Conservation (phyloP, 78 protist genomes). For the Speleostelium caveatum region DNA sequence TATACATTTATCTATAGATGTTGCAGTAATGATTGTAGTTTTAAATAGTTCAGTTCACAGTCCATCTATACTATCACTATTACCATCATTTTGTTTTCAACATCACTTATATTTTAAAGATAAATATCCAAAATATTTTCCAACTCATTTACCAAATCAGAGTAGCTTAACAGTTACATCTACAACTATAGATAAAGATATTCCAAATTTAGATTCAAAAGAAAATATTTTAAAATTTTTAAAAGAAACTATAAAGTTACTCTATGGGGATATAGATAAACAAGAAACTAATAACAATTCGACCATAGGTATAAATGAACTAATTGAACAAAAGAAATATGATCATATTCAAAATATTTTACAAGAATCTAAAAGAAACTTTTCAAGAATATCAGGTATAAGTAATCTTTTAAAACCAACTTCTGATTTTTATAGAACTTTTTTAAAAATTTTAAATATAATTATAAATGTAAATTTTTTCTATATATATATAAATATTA, state of each 20-base stretch:
- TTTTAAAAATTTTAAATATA: conserved; percentile 14
- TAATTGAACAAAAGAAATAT: conserved; percentile 7
- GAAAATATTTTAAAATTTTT: conserved; percentile 38
- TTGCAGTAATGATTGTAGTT: conserved; percentile 62
- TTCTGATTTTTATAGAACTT: conserved; percentile 58
- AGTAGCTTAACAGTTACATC: not conserved
- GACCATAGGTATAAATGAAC: not conserved
- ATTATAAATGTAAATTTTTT: conserved; percentile 9
- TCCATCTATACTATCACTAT: conserved; percentile 14
- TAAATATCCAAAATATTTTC: conserved; percentile 74
- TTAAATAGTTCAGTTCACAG: conserved; percentile 38
- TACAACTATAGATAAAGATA: not conserved
- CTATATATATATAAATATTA: not conserved
- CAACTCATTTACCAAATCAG: not conserved
- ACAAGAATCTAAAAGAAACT: conserved; percentile 61
- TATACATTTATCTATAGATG: conserved; percentile 20
- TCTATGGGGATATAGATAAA: conserved; percentile 24
- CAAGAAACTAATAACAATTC: too few relatives aligned
- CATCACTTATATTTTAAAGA: conserved; percentile 74
- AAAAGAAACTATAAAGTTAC: conserved; percentile 14
- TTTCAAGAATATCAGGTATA: conserved; percentile 44
- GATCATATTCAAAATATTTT: conserved; percentile 24
- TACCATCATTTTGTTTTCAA: conserved; percentile 67
- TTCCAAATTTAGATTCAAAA: conserved; percentile 1
- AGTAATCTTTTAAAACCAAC: conserved; percentile 44